Percentiles rank a stretch among this genome's conserved stretches.
These are phyloP conservation scores for Lactarius psammicola DNA, from an alignment of 768 basidiomycete genomes.

Conservation along the genomic window DNA sequence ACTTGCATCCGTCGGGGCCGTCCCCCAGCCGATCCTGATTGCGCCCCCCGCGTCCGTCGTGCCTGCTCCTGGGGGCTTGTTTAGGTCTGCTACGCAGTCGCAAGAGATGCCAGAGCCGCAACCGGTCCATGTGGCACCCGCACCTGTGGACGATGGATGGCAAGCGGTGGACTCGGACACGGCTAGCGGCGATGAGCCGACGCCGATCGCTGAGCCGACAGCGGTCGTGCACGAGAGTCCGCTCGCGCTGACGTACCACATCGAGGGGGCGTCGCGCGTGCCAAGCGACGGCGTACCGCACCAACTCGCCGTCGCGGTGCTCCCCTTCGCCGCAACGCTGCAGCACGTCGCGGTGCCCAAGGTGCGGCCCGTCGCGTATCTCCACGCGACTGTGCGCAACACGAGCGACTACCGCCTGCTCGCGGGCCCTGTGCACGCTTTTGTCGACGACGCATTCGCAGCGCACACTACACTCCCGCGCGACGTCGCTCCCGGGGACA, in stretches of 20 bases:
- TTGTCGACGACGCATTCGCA: constrained; percentile 56
- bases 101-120: not conserved
- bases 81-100: not conserved
- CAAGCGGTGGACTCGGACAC: not conserved
- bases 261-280: constrained; percentile 49
- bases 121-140: no score
- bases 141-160: not conserved
- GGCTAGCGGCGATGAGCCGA: not conserved
- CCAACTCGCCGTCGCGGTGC: constrained; percentile 50
- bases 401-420: constrained; percentile 57
- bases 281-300: constrained; percentile 56
- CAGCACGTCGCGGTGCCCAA: constrained; percentile 52
- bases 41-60: no score
- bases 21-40: no score
- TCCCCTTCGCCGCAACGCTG: constrained; percentile 47
- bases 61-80: not conserved
- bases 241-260: constrained; percentile 50
- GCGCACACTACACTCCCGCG: constrained; percentile 49
- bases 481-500: constrained; percentile 51
- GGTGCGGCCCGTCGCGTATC: constrained; percentile 47
- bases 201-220: constrained; percentile 37
- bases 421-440: constrained; percentile 52
- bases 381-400: constrained; percentile 50
- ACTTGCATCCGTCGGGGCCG: no score
- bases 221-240: constrained; percentile 54